These are phyloP conservation scores for Botryosphaeria dothidea DNA, from an alignment of 2,329 filamentous ascomycete species.

Conservation along the genomic window DNA sequence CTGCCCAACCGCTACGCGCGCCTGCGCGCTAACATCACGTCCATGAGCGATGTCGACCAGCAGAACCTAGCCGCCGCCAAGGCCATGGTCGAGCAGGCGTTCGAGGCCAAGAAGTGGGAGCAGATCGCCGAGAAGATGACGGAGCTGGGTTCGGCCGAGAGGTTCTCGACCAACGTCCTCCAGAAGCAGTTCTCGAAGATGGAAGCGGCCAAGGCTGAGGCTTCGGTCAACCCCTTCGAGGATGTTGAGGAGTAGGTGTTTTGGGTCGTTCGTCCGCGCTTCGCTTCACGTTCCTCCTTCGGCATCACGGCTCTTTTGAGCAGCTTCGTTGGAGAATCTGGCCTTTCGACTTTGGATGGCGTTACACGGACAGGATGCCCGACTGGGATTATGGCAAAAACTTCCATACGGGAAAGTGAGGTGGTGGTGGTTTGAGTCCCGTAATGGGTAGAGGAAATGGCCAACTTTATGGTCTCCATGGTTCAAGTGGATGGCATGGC, in stretches of 20 bases:
- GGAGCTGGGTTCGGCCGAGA: slow-evolving; percentile 18
- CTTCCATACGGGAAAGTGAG: too few species aligned
- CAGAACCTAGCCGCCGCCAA: slow-evolving; percentile 17
- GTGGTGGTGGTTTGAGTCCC: too few species aligned
- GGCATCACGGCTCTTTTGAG: too few species aligned
- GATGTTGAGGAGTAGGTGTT: neutral
- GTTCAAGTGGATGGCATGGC: neutral
- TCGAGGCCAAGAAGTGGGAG: slow-evolving; percentile 24
- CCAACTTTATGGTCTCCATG: too few species aligned
- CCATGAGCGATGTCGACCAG: slow-evolving; percentile 19
- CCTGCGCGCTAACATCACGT: slow-evolving; percentile 22
- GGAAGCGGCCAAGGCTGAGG: neutral
- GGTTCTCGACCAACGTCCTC: slow-evolving; percentile 15
- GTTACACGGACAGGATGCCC: too few species aligned
- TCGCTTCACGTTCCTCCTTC: neutral
- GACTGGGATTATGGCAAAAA: too few species aligned
- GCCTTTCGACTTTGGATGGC: too few species aligned
- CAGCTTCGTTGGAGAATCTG: neutral
- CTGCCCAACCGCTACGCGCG: slow-evolving; percentile 24
- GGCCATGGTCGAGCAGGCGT: slow-evolving; percentile 14
- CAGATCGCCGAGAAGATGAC: slow-evolving; percentile 21
- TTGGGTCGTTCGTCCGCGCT: neutral
- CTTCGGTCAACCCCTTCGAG: neutral
- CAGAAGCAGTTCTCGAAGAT: slow-evolving; percentile 24
- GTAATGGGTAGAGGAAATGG: too few species aligned